Evolutionary conservation across 305 asterid genomes (phyloP).

Genomic region (Stenogyne calaminthoides): DNA sequence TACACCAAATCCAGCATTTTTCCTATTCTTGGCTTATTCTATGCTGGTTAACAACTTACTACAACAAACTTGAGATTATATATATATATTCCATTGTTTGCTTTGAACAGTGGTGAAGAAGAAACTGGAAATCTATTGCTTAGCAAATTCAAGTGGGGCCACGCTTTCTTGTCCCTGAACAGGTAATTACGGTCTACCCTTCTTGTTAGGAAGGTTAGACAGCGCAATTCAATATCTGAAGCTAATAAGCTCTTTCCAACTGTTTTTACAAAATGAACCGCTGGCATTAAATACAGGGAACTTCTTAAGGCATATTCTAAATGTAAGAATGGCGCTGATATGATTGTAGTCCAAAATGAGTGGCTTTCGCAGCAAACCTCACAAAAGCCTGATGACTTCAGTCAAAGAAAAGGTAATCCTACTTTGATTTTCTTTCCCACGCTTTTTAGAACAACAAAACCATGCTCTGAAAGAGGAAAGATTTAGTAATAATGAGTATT

Average conservation of each 20-base stretch:
- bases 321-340: constrained; percentile 69
- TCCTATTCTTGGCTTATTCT: no score
- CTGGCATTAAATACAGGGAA: constrained; percentile 50
- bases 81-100: constrained; percentile 19
- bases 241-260: constrained; percentile 1
- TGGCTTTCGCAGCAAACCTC: constrained; percentile 78
- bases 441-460: background rate
- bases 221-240: background rate
- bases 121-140: constrained; percentile 79
- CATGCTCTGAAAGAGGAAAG: background rate
- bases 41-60: background rate
- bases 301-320: constrained; percentile 81
- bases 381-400: constrained; percentile 31
- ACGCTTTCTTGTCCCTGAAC: constrained; percentile 88
- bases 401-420: constrained; percentile 45
- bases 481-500: background rate
- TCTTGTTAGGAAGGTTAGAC: background rate
- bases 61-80: constrained; percentile 2
- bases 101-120: constrained; percentile 67
- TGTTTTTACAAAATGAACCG: constrained; percentile 14
- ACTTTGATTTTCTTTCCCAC: background rate
- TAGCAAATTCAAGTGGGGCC: constrained; percentile 98
- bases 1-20: no score
- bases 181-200: constrained; percentile 39
- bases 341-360: constrained; percentile 70